phyloP scores from a whole-genome alignment of 768 basidiomycete species.

The Auriscalpium microsporum region DNA sequence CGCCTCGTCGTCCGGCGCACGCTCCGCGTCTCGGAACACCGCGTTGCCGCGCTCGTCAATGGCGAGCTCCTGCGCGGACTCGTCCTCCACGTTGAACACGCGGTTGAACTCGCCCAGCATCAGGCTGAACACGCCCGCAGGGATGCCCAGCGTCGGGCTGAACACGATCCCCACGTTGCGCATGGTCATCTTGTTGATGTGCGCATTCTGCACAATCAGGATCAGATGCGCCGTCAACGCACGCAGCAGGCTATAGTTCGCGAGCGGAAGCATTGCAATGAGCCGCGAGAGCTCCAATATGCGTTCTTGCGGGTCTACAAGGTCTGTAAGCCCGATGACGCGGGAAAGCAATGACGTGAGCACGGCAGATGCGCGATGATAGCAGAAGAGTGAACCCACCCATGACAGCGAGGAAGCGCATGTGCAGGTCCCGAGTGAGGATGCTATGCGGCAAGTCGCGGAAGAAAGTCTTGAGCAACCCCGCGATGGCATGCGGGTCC shows the following conservation, averaged over 20 bases:
- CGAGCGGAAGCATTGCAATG: slow-evolving; percentile 79
- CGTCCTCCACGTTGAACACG: slow-evolving; percentile 76
- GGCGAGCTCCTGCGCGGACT: slow-evolving; percentile 13
- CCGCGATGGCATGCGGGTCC: slow-evolving; percentile 97
- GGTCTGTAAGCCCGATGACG: slow-evolving; percentile 43
- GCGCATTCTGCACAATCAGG: slow-evolving; percentile 84
- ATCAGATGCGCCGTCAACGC: slow-evolving; percentile 94
- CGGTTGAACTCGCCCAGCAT: slow-evolving; percentile 91
- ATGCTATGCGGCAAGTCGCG: slow-evolving; percentile 91
- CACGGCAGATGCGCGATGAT: neutral
- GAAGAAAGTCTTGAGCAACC: slow-evolving; percentile 86
- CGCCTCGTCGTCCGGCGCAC: slow-evolving; percentile 8
- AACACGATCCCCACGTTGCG: slow-evolving; percentile 98
- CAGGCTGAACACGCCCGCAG: slow-evolving; percentile 93
- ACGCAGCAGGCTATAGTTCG: slow-evolving; percentile 90
- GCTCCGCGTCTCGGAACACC: neutral
- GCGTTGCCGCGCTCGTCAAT: slow-evolving; percentile 5
- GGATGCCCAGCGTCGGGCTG: slow-evolving; percentile 94
- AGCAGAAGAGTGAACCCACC: slow-evolving; percentile 44
- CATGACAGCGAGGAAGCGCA: slow-evolving; percentile 86
- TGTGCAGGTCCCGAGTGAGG: slow-evolving; percentile 85
- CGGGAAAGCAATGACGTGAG: neutral
- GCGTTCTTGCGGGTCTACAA: slow-evolving; percentile 80
- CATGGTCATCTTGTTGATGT: slow-evolving; percentile 96
- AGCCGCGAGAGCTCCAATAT: slow-evolving; percentile 81